phyloP scores from a whole-genome alignment of 306 rosid genomes.

The Vigna angularis region DNA sequence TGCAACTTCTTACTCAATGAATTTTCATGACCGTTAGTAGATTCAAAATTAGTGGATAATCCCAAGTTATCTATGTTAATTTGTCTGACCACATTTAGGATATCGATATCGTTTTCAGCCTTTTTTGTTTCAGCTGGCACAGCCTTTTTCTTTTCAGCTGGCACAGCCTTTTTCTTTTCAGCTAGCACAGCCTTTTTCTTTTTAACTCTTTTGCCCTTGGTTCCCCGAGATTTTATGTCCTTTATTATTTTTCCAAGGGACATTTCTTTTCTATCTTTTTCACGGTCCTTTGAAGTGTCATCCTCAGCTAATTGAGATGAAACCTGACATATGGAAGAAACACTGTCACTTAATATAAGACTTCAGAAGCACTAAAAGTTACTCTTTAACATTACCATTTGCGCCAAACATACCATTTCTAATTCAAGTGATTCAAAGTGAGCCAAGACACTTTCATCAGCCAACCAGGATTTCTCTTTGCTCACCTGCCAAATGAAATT shows the following conservation, averaged over 20 bases:
- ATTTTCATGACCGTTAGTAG: conserved; percentile 81
- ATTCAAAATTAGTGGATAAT: conserved; percentile 64
- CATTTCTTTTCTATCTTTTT: conserved; percentile 72
- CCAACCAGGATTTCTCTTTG: conserved; percentile 79
- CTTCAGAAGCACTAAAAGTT: conserved; percentile 28
- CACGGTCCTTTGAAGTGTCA: conserved; percentile 64
- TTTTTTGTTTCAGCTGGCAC: conserved; percentile 56
- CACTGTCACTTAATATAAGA: conserved; percentile 46
- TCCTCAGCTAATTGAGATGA: conserved; percentile 58
- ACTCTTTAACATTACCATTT: conserved; percentile 20
- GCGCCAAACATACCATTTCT: conserved; percentile 67
- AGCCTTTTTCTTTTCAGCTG: conserved; percentile 58
- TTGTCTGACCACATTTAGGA: conserved; percentile 90
- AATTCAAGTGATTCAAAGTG: conserved; percentile 82
- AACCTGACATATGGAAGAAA: conserved; percentile 53
- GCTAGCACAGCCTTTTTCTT: conserved; percentile 56
- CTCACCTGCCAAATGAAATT: conserved; percentile 59
- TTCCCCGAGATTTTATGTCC: conserved; percentile 67
- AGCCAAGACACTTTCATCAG: conserved; percentile 70
- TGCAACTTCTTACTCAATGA: conserved; percentile 58
- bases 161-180: conserved; percentile 58
- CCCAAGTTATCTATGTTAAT: conserved; percentile 80
- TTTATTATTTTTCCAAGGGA: conserved; percentile 87
- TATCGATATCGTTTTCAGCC: conserved; percentile 74
- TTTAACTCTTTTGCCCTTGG: conserved; percentile 69